Evolutionary conservation across 1,139 yeast genomes (phyloP).

Genomic region (Blastobotrys petasosporus): DNA sequence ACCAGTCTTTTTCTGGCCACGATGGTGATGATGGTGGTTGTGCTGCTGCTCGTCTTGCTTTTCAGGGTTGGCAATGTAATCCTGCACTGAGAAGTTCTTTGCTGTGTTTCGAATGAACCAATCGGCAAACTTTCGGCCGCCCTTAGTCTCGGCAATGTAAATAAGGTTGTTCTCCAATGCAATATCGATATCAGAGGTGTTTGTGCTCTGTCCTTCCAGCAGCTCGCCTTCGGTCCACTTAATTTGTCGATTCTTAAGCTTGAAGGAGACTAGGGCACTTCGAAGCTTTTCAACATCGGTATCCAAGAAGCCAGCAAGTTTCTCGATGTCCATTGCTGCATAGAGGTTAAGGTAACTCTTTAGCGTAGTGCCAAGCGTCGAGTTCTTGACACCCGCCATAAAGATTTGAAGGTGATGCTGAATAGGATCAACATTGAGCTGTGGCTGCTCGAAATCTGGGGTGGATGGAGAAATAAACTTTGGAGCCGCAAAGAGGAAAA

Average conservation of each 20-base stretch:
- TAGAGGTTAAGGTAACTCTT: constrained; percentile 43
- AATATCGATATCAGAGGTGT: constrained; percentile 42
- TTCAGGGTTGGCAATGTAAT: constrained; percentile 35
- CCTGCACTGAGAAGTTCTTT: constrained; percentile 42
- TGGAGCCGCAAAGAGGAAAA: constrained; percentile 43
- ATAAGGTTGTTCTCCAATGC: constrained; percentile 38
- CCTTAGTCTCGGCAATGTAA: constrained; percentile 42
- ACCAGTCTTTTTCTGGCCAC: not conserved
- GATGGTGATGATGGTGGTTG: not conserved
- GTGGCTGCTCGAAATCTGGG: constrained; percentile 34
- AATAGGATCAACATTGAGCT: constrained; percentile 37
- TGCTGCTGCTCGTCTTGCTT: not conserved
- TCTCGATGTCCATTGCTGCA: constrained; percentile 41
- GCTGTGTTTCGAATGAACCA: constrained; percentile 45
- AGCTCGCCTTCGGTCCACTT: constrained; percentile 41
- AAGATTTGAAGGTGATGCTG: constrained; percentile 41
- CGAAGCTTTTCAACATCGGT: constrained; percentile 34
- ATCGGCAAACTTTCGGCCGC: constrained; percentile 43
- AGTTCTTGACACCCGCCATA: constrained; percentile 38
- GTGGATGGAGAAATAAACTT: constrained; percentile 42
- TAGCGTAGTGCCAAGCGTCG: constrained; percentile 38
- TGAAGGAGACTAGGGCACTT: constrained; percentile 38
- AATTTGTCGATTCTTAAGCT: constrained; percentile 42
- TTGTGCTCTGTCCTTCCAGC: constrained; percentile 38
- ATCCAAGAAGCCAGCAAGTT: constrained; percentile 40